Base-by-base conservation (phyloP, 2,329 filamentous ascomycete species). In the Tolypocladium nubicola region DNA sequence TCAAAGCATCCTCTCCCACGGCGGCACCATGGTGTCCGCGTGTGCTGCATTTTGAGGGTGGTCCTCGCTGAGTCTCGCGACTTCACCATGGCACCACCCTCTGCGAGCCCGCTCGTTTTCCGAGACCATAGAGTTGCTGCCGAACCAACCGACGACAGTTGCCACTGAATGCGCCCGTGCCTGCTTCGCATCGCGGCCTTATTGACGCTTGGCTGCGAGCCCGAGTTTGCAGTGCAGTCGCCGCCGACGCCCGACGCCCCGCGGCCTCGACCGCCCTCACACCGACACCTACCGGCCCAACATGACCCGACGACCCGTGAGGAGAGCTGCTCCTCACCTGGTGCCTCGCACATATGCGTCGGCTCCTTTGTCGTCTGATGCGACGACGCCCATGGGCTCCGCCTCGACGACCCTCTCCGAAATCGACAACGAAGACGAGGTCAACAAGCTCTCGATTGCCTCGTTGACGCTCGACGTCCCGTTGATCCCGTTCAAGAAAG, bases 51-150 rank as follows among this genome's bases (percentile, higher is more conserved):
- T 76, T 62, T 82, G 76, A 79, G 77, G 78, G 78, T 81, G 77
- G 79, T 71, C 68, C 73, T 68, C 61, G 61, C 63, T 56, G 72
- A 68, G 55, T 57, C 54, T 57, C 56, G 71, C 70, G 68, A 67
- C 65, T 72, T 76, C 73, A 73, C 74, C 70, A 83, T 82, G 81
- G 79, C 74, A 78, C 77, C 78, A 79, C 77, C 77, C 76, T 80
- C 77, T 68, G 69, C 70, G 73, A 73, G 69, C 66, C 68, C 63
- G 67, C 68, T 71, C 65, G 67, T 54, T 41, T n/a, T n/a, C 40
- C 59, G 57, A 54, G 55, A 52, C 30, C 38, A 50, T 11, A n/a
- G 19, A 33, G 26, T 35, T 30, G 16, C 30, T 33, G 6, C 13
- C 30, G 26, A 33, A 21, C 4, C 19, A 13, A n/a, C 16, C 19